Conservation (phyloP, 148 eudicot genomes). For the Euryodendron excelsum region DNA sequence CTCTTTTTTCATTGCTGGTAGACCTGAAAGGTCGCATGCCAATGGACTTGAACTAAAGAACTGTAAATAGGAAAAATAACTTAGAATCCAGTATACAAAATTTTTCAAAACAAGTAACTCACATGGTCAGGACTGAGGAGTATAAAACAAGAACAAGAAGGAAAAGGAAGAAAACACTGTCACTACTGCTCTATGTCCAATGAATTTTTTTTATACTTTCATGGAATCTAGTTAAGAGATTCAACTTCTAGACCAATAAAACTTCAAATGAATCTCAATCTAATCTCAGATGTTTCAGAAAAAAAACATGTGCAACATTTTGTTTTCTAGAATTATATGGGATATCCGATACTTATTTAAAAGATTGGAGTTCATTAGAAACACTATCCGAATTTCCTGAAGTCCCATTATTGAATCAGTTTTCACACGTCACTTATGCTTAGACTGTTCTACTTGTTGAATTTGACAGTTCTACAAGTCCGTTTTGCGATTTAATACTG, state of each 20-base stretch:
- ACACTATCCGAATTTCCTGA: neutral
- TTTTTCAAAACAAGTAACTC: neutral
- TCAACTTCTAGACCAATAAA: neutral
- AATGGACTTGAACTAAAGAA: constrained; percentile 44
- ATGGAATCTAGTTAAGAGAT: neutral
- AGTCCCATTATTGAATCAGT: too few relatives aligned
- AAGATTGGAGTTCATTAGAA: too few relatives aligned
- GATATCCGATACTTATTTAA: too few relatives aligned
- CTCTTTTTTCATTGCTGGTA: constrained; percentile 27
- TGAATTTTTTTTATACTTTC: too few relatives aligned
- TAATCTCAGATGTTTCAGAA: too few relatives aligned
- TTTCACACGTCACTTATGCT: too few relatives aligned
- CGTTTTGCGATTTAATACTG: too few relatives aligned
- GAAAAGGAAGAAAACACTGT: neutral
- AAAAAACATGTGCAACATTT: too few relatives aligned
- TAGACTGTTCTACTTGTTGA: too few relatives aligned
- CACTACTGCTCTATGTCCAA: too few relatives aligned
- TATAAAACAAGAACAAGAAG: neutral
- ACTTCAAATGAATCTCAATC: neutral
- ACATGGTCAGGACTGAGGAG: neutral
- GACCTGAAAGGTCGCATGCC: constrained; percentile 34
- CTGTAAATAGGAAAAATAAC: constrained; percentile 21
- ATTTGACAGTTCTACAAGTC: too few relatives aligned
- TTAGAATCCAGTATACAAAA: neutral
- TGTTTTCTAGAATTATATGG: too few relatives aligned